A percentile compares a stretch with the other conserved stretches of the same genome.
These are phyloP conservation scores for Phycomyces blakesleeanus DNA, from an alignment of 192 early-diverging fungal species.

Conservation along the genomic window DNA sequence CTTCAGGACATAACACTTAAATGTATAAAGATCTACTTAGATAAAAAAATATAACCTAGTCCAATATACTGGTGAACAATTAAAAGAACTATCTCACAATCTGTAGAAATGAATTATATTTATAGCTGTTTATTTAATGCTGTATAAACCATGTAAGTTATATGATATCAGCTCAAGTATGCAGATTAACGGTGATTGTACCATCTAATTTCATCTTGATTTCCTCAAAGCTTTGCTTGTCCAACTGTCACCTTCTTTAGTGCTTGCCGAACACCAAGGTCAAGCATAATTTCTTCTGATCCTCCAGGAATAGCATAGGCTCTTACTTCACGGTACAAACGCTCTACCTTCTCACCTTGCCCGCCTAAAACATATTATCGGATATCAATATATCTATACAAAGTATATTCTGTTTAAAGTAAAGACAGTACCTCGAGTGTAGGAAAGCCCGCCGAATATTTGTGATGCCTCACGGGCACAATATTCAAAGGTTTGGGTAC, in stretches of 20 bases:
- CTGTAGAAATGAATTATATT: no score
- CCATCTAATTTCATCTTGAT: not conserved
- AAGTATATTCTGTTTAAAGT: no score
- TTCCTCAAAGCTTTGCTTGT: not conserved
- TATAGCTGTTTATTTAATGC: no score
- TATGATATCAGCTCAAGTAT: no score
- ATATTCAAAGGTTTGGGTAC: constrained; percentile 82
- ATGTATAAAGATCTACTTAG: no score
- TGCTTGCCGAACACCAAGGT: constrained; percentile 73
- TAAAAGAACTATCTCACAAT: no score
- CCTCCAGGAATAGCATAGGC: constrained; percentile 85
- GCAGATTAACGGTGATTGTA: no score
- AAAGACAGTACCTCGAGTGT: constrained; percentile 62
- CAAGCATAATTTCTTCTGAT: constrained; percentile 82
- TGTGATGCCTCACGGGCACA: constrained; percentile 85
- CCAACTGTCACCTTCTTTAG: constrained; percentile 44
- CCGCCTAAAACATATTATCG: constrained; percentile 21
- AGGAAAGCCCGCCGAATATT: constrained; percentile 82
- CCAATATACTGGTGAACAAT: no score
- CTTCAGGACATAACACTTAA: no score
- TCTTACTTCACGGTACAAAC: constrained; percentile 81
- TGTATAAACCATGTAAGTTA: no score
- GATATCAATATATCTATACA: not conserved
- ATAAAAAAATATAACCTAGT: no score
- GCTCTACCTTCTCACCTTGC: constrained; percentile 70